phyloP scores from a whole-genome alignment of 345 rosid species.

The Moringa oleifera region DNA sequence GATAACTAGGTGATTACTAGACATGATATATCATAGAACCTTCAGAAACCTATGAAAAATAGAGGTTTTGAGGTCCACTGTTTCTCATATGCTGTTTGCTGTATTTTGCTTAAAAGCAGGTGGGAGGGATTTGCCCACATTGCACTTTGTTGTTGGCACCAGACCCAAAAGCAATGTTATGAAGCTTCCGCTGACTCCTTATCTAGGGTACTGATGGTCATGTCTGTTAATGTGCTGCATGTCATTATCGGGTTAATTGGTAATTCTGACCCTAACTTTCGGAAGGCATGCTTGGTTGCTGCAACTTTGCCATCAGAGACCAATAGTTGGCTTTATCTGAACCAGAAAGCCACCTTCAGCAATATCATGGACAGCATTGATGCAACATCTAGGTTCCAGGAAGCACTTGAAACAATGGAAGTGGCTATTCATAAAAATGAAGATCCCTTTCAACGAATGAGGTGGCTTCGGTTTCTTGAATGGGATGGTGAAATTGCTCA shows the following conservation, averaged over 20 bases:
- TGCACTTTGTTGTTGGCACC: constrained; percentile 38
- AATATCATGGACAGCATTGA: constrained; percentile 30
- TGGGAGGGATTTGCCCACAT: constrained; percentile 61
- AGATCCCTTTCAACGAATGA: constrained; percentile 32
- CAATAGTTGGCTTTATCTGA: constrained; percentile 26
- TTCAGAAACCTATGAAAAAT: neutral
- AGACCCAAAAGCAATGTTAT: constrained; percentile 8
- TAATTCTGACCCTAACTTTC: constrained; percentile 35
- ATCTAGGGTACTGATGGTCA: constrained; percentile 21
- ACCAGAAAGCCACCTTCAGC: constrained; percentile 35
- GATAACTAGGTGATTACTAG: neutral
- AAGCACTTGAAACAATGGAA: constrained; percentile 28
- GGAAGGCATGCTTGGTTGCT: constrained; percentile 50
- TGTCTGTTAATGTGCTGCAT: constrained; percentile 37
- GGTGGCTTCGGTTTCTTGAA: constrained; percentile 40
- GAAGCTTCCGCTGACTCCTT: constrained; percentile 11
- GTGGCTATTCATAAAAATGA: constrained; percentile 21
- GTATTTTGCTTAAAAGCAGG: constrained; percentile 25
- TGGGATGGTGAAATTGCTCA: constrained; percentile 13
- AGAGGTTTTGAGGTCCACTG: neutral
- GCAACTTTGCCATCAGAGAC: constrained; percentile 23
- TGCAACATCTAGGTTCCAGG: constrained; percentile 20
- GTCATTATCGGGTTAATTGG: constrained; percentile 29
- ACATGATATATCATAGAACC: neutral
- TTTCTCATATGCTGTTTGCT: constrained; percentile 3